Evolutionary conservation across 1,139 yeast genomes (phyloP).

Genomic region (Scheffersomyces insectosa): DNA sequence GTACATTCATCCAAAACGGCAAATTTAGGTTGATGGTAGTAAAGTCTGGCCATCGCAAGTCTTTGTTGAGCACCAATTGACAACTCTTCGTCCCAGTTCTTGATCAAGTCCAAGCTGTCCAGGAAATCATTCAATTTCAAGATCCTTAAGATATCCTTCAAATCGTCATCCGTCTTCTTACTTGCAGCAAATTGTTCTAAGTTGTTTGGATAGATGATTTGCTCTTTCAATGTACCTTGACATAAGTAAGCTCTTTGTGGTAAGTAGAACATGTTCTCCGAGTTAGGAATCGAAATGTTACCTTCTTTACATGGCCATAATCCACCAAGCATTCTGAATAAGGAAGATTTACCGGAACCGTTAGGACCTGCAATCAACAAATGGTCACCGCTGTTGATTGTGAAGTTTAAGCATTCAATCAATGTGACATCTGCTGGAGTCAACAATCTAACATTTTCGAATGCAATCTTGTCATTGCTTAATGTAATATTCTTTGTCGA

Average conservation of each 20-base stretch:
- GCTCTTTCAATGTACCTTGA: constrained; percentile 74
- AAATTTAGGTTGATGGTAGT: constrained; percentile 87
- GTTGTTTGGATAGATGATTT: constrained; percentile 83
- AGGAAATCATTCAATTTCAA: constrained; percentile 59
- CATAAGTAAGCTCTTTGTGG: constrained; percentile 92
- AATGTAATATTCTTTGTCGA: constrained; percentile 26
- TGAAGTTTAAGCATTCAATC: constrained; percentile 65
- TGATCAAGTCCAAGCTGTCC: constrained; percentile 57
- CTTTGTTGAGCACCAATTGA: constrained; percentile 93
- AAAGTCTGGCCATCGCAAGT: constrained; percentile 89
- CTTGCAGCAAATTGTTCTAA: constrained; percentile 54
- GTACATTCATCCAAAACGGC: constrained; percentile 97
- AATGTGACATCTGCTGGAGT: constrained; percentile 85
- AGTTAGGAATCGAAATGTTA: constrained; percentile 63
- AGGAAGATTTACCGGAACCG: constrained; percentile 92
- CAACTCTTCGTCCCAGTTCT: constrained; percentile 88
- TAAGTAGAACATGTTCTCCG: constrained; percentile 76
- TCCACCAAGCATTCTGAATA: constrained; percentile 88
- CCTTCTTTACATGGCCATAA: constrained; percentile 84
- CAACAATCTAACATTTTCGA: constrained; percentile 71
- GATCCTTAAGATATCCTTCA: constrained; percentile 59
- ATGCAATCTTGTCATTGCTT: constrained; percentile 66
- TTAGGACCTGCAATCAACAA: constrained; percentile 91
- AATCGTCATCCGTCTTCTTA: constrained; percentile 58
- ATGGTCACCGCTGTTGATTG: constrained; percentile 80